A percentile compares a stretch with the other conserved stretches of the same genome.
Evolutionary conservation across 73 alveolate species (phyloP).

Genomic region (Stentor coeruleus): DNA sequence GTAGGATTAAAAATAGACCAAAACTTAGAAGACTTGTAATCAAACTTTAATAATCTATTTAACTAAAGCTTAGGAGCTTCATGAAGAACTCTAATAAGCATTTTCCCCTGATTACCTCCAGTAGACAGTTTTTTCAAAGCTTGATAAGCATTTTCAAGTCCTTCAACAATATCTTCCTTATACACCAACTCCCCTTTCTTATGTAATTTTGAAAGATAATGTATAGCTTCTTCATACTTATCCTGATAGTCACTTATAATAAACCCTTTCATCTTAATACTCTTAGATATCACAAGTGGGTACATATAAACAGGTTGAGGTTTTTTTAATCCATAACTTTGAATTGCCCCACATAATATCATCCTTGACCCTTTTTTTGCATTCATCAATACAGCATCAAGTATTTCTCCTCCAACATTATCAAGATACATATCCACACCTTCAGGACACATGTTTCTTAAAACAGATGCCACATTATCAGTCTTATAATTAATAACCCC

Average conservation of each 20-base stretch:
- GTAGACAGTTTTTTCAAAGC: background rate
- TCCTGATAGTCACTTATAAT: background rate
- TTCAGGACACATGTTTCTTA: slow-evolving; percentile 21
- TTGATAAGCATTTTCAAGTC: slow-evolving; percentile 10
- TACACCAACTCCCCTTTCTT: background rate
- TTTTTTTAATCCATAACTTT: slow-evolving; percentile 4
- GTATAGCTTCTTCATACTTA: background rate
- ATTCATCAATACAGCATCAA: slow-evolving; percentile 20
- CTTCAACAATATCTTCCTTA: background rate
- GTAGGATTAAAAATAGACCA: background rate
- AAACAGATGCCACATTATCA: slow-evolving; percentile 7
- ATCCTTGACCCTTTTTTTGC: slow-evolving; percentile 28
- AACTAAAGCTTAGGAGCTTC: background rate
- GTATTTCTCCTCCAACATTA: slow-evolving; percentile 28
- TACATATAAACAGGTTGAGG: background rate
- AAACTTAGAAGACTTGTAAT: background rate
- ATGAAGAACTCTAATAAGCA: background rate
- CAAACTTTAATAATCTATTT: too few relatives aligned
- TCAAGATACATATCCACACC: slow-evolving; percentile 32
- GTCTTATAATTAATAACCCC: slow-evolving; percentile 33
- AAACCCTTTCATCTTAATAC: background rate
- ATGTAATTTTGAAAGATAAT: background rate
- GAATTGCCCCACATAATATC: slow-evolving; percentile 30
- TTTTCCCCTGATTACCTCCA: background rate
- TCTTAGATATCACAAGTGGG: background rate